Base-by-base conservation (phyloP, 805 yeast genomes). In the Candida boidinii region DNA sequence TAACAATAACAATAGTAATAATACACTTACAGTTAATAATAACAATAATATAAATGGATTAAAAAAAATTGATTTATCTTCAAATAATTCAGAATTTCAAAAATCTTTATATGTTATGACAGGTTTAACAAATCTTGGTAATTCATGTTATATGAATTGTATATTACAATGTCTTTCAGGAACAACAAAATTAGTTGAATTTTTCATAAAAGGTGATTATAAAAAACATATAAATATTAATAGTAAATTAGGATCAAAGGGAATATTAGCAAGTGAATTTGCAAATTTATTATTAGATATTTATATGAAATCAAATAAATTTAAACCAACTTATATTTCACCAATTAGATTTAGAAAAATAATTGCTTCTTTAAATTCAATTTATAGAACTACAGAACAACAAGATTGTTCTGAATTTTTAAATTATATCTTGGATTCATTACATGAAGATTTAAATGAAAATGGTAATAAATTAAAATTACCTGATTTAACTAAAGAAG, bases 121-220 rank as follows among this genome's bases (percentile, higher is more conserved):
- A 0, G 96, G 97, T 0, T 62, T 88, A 5, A 63, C 67, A 11
- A 88, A 88, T 51, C 61, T 88, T 39, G 95, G 96, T 2, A 90
- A 90, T 48, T 82, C 95, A 0, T 88, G 96, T 54, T 88, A 88
- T 55, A 81, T 88, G 87, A 88, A 88, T 56, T 81, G 95, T 43
- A 68, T 82, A 3, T 55, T 88, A n/a, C 97, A 88, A 57, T 85
- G 96, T 53, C 53, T 90, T 23, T 66, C 79, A 4, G 88, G 90
- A 1, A 76, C 90, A 0, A 74, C 75, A 1, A 76, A 74, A 37
- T 57, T 88, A 18, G 66, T 79, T 3, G 64, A 61, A 29, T 73
- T 81, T 35, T 82, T 88, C 46, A 59, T 79, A 28, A 57, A 67
- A 41, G 76, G 75, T 11, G 56, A 73, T 1, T 86, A 77, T 54